These are phyloP conservation scores for Diaporthe ampelina DNA, from an alignment of 2,329 filamentous ascomycete genomes.

Conservation along the genomic window DNA sequence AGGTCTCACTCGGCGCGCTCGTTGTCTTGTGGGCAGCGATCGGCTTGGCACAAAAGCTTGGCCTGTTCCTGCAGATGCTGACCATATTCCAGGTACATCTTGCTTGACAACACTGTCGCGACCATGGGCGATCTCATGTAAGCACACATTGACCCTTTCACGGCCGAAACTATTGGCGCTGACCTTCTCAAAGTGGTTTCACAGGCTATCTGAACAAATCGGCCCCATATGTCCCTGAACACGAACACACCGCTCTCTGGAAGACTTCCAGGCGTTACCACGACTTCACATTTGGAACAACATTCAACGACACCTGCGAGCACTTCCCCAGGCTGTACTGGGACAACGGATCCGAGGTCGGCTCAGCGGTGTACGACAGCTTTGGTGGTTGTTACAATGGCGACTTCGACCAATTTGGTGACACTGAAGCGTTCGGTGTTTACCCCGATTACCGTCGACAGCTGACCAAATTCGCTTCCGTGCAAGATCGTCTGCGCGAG, in stretches of 20 bases:
- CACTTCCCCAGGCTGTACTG: conserved; percentile 72
- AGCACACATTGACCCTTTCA: background rate
- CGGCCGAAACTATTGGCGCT: conserved; percentile 38
- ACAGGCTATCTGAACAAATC: conserved; percentile 70
- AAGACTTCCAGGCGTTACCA: conserved; percentile 67
- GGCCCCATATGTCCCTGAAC: conserved; percentile 63
- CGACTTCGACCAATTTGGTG: conserved; percentile 60
- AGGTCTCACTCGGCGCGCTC: background rate
- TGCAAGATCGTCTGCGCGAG: conserved; percentile 75
- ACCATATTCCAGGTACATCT: conserved; percentile 42
- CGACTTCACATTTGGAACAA: conserved; percentile 68
- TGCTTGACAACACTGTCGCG: conserved; percentile 75
- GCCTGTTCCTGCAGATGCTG: conserved; percentile 24
- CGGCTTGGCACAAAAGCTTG: conserved; percentile 27
- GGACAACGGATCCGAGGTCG: conserved; percentile 67
- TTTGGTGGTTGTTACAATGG: conserved; percentile 67
- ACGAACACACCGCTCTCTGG: conserved; percentile 69
- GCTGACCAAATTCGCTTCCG: conserved; percentile 75
- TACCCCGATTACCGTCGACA: conserved; percentile 74
- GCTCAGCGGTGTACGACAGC: conserved; percentile 58
- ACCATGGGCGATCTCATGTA: conserved; percentile 70
- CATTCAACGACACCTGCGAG: conserved; percentile 64
- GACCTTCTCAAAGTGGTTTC: conserved; percentile 60
- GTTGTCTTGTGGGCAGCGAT: background rate
- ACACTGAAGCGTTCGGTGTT: conserved; percentile 74